A percentile compares a stretch with the other conserved stretches of the same genome.
phyloP scores from a whole-genome alignment of 345 rosid genomes.

The Bretschneidera sinensis region DNA sequence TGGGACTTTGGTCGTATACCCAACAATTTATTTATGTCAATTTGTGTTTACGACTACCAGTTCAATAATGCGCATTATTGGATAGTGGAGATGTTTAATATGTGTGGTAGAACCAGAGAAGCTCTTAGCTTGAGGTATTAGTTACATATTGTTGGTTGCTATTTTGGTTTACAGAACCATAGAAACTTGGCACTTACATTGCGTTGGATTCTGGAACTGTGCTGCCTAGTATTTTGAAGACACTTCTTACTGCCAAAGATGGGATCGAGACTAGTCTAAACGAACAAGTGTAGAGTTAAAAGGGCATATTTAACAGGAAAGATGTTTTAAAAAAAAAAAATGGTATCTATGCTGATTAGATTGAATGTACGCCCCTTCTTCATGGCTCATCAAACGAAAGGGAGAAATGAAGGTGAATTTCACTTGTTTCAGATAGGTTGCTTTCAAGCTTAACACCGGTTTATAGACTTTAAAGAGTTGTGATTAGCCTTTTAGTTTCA shows the following conservation, averaged over 20 bases:
- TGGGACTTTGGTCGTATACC: no score
- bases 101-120: no score
- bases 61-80: no score
- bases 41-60: no score
- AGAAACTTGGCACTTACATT: background rate
- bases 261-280: background rate
- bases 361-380: constrained; percentile 6
- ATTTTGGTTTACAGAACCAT: constrained; percentile 15
- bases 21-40: no score
- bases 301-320: constrained; percentile 5
- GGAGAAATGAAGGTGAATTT: background rate
- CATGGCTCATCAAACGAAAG: background rate
- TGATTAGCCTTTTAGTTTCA: no score
- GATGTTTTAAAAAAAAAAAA: constrained; percentile 1
- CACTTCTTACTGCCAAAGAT: background rate
- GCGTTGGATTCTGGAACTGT: background rate
- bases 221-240: background rate
- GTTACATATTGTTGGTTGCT: background rate
- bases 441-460: no score
- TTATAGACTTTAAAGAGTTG: no score
- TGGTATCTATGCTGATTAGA: constrained; percentile 26
- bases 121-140: no score
- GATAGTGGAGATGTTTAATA: no score
- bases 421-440: background rate
- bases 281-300: no score